Evolutionary conservation across 495 filamentous ascomycete genomes (phyloP), one percentile per base, ranked within the genome.

Genomic region (Daldinia concentrica): DNA sequence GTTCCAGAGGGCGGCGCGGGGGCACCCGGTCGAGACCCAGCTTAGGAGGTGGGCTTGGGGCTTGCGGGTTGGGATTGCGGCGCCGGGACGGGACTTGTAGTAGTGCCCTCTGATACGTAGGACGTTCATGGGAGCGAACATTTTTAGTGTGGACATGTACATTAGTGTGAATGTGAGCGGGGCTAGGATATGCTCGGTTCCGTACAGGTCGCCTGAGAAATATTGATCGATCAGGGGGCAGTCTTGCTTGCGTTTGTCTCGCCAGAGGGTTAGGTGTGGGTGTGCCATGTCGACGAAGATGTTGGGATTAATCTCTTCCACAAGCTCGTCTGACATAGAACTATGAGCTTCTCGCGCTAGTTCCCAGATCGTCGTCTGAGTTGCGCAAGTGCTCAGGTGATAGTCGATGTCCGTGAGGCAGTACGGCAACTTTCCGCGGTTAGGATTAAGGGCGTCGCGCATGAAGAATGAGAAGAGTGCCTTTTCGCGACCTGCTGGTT

Each of bases 401-500:
- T 77, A 76, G 66, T 80, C 78, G 26, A 71, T 66, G n/a, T 67
- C 66, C 26, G 64, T 75, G 4, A 78, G 72, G 29, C 71, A 66
- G 26, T 75, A 78, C 14, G 75, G 78, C 2, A 77, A 32, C 1
- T 61, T 62, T 1, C 27, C 56, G 32, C 68, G 64, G 4, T 41
- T 41, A 12, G 62, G 43, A 26, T 71, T 59, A 4, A 80, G 66
- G 4, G 66, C 62, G 17, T 79, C 75, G 19, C 76, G 73, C 64
- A 77, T 73, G 56, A 79, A 64, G 29, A 73, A 76, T 14, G 75
- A 76, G 56, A 79, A 76, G 11, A 74, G 69, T 30, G 77, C 76
- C 22, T 75, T 76, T 39, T 79, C 75, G 41, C 77, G 76, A 0
- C 77, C 76, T 8, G 74, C 74, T 1, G 77, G 74, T 62, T 79